A percentile compares a stretch with the other conserved stretches of the same genome.
Conservation (phyloP, 306 rosid species). For the Lotus japonicus region DNA sequence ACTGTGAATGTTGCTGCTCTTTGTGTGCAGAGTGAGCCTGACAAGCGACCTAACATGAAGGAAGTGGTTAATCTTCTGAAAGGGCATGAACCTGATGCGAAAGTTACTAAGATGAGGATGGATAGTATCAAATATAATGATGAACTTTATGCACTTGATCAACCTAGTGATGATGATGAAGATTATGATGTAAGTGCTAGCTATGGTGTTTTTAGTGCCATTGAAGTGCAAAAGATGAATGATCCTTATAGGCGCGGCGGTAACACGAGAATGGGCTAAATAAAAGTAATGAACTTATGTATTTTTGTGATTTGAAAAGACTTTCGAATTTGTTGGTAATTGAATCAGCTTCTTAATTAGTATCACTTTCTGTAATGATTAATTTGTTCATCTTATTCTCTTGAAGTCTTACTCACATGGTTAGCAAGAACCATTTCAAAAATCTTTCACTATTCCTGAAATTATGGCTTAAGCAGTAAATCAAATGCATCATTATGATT, state of each 20-base stretch:
- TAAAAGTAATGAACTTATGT: not conserved
- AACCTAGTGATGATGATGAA: constrained; percentile 34
- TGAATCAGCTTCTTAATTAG: constrained; percentile 6
- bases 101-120: constrained; percentile 32
- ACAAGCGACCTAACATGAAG: constrained; percentile 61
- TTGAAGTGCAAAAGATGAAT: constrained; percentile 50
- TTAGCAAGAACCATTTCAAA: no score
- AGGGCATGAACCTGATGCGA: constrained; percentile 39
- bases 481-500: no score
- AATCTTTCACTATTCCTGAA: no score
- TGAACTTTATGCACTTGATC: constrained; percentile 45
- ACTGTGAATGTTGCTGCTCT: constrained; percentile 56
- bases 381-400: constrained; percentile 5
- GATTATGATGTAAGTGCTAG: constrained; percentile 39
- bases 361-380: constrained; percentile 5
- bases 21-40: constrained; percentile 60
- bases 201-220: constrained; percentile 74
- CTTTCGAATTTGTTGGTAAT: not conserved
- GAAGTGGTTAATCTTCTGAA: constrained; percentile 62
- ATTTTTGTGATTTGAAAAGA: not conserved
- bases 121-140: constrained; percentile 41
- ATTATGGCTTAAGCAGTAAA: no score
- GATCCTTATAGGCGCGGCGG: constrained; percentile 34
- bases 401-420: not conserved
- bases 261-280: constrained; percentile 18